Base-by-base conservation (phyloP, 331 rosid species). In the Acacia pycnantha region DNA sequence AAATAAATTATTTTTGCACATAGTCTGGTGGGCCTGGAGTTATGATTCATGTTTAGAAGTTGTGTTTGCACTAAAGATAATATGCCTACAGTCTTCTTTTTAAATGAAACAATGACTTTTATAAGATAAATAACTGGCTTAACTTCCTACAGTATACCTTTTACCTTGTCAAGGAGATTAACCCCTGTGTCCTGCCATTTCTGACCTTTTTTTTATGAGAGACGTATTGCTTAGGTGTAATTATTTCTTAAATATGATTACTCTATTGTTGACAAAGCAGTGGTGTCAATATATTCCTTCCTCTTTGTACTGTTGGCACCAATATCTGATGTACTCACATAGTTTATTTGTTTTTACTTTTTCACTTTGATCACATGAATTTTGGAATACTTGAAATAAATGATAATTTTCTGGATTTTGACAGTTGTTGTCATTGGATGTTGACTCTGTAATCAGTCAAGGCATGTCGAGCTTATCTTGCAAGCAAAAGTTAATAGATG, bases 391-490 rank as follows among this genome's bases (percentile, higher is more conserved):
- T 44, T 48, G 9, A 64, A 71, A 79, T 59, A 26, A 37, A 64
- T 73, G 44, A 40, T 51, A 59, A 11, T 68, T 68, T 79, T 82
- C 47, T 77, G 51, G 75, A 64, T 86, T 58, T 61, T 84, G 79
- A 81, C 90, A 95, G 98, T 78, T 93, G 81, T 93, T 92, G 65
- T 82, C 90, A 27, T 81, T 95, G 84, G 90, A 90, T 82, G 81
- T 89, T 85, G 93, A 92, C 74, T 43, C 80, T 58, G 85, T 93
- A 37, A 93, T 89, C 75, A 80, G 66, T 78, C 90, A 71, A 87
- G 98, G 98, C 84, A 80, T 77, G 76, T 58, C 26, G 81, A 92
- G 92, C 85, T 82, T 92, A 79, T 84, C 91, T 26, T 82, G 77
- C 37, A 88, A 87, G 90, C 96, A 95, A 82, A 88, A 82, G 47